Base-by-base conservation (phyloP, 2,329 filamentous ascomycete genomes). In the Chaetomium sp. region DNA sequence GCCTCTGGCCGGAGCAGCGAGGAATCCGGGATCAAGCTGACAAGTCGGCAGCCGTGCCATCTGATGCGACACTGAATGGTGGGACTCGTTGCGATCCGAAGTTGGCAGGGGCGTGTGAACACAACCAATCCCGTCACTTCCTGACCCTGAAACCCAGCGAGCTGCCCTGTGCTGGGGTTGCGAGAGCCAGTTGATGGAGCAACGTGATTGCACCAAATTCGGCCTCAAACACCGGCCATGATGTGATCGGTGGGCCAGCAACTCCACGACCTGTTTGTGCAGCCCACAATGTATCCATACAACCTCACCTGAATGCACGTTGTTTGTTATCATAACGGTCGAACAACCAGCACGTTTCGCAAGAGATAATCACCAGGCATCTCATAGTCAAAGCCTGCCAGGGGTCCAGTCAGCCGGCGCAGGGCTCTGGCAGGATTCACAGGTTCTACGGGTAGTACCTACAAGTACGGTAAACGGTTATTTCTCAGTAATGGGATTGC, bases 181-280 rank as follows among this genome's bases (percentile, higher is more conserved):
- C 45, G 12, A 35, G 50, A 56, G 25, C 60, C 58, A 62, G 54
- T 67, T 59, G 50, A 56, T 65, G 49, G 27, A 60, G 62, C 62
- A 67, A 65, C 62, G 65, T 65, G 62, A 67, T 57, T 8, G 31
- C 42, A 51, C n/a, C 54, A 33, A 19, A 29, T 62, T 29, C 9
- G 8, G 23, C n/a, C 47, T n/a, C 19, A 35, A 35, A 21, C 12
- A 27, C 16, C 25, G 53, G 12, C 53, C 35, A 19, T 56, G 31
- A 27, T 21, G 58, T n/a, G 38, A 42, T 5, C n/a, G 57, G 45
- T 29, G 57, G 35, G 29, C 45, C 8, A 47, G 23, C n/a, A 23
- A 23, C 7, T 16, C 7, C 7, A 16, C 38, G 16, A 1, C 35
- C 35, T 42, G 7, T 42, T 16, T 19, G 38, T 42, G 38, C 38